These are phyloP conservation scores for Trypanosoma caninum DNA, from an alignment of 208 protist genomes.

Conservation along the genomic window DNA sequence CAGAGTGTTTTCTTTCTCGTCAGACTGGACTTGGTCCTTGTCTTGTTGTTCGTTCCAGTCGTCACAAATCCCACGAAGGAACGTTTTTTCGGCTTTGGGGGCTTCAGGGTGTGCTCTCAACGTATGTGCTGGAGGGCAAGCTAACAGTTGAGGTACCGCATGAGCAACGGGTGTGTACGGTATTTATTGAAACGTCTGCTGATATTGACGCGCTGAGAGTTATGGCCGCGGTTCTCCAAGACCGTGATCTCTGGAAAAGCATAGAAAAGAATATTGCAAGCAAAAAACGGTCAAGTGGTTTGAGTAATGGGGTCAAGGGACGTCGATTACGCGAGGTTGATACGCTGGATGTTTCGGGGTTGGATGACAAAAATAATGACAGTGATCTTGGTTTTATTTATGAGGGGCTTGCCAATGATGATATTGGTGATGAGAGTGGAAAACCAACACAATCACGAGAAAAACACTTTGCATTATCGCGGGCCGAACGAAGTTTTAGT, in stretches of 20 bases:
- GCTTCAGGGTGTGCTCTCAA: constrained; percentile 50
- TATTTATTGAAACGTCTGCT: constrained; percentile 61
- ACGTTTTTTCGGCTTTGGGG: constrained; percentile 67
- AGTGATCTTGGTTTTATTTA: not conserved
- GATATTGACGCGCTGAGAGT: constrained; percentile 58
- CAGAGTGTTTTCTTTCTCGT: constrained; percentile 79
- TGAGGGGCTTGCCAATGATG: not conserved
- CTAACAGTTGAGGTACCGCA: constrained; percentile 71
- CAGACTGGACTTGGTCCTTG: constrained; percentile 69
- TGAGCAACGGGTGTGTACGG: constrained; percentile 40
- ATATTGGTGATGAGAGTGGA: not conserved
- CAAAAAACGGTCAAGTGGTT: constrained; percentile 7
- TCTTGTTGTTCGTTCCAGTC: constrained; percentile 67
- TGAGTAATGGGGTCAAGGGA: not conserved
- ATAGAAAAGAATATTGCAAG: constrained; percentile 73
- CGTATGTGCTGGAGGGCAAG: constrained; percentile 50
- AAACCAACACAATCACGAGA: no score
- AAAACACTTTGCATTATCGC: no score
- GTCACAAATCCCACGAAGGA: constrained; percentile 54
- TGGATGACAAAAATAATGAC: constrained; percentile 8
- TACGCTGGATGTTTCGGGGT: not conserved
- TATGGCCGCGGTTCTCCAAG: constrained; percentile 66
- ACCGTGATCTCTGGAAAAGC: constrained; percentile 38
- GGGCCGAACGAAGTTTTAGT: no score
- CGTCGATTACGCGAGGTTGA: constrained; percentile 1